phyloP scores from a whole-genome alignment of 495 filamentous ascomycete genomes.

The Penicillium turbatum region DNA sequence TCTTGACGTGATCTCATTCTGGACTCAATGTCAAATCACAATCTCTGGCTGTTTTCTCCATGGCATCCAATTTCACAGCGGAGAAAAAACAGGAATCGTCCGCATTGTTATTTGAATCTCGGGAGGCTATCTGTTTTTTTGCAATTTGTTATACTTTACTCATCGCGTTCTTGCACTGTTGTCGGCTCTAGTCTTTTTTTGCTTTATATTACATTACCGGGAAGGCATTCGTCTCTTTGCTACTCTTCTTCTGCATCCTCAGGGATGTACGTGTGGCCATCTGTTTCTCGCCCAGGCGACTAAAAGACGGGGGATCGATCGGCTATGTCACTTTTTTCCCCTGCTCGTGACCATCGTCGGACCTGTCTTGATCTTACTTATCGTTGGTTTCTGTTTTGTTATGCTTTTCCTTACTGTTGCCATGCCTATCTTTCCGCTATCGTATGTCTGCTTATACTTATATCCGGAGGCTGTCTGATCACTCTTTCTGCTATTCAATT shows the following conservation, averaged over 20 bases:
- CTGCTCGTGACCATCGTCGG: slow-evolving; percentile 6
- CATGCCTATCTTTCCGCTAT: slow-evolving; percentile 5
- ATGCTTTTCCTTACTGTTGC: slow-evolving; percentile 13
- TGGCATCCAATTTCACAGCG: neutral
- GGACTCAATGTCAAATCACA: neutral
- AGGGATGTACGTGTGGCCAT: slow-evolving; percentile 8
- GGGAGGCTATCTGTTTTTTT: slow-evolving; percentile 29
- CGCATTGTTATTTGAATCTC: slow-evolving; percentile 25
- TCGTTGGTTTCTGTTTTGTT: slow-evolving; percentile 8
- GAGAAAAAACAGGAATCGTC: slow-evolving; percentile 5
- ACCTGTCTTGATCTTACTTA: slow-evolving; percentile 11
- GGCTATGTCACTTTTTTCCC: slow-evolving; percentile 27
- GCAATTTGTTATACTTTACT: slow-evolving; percentile 17
- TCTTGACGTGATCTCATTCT: neutral
- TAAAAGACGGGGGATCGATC: slow-evolving; percentile 23
- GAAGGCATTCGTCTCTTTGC: slow-evolving; percentile 23
- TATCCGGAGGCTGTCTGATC: slow-evolving; percentile 47
- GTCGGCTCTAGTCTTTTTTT: slow-evolving; percentile 21
- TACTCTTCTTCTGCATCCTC: slow-evolving; percentile 6
- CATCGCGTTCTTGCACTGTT: slow-evolving; percentile 21
- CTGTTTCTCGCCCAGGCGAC: slow-evolving; percentile 19
- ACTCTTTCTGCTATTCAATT: slow-evolving; percentile 23
- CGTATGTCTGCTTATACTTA: slow-evolving; percentile 21
- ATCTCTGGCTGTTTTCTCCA: neutral
- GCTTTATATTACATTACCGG: slow-evolving; percentile 23